phyloP scores from a whole-genome alignment of 2,329 filamentous ascomycete genomes.

The Acrodontium crateriforme region DNA sequence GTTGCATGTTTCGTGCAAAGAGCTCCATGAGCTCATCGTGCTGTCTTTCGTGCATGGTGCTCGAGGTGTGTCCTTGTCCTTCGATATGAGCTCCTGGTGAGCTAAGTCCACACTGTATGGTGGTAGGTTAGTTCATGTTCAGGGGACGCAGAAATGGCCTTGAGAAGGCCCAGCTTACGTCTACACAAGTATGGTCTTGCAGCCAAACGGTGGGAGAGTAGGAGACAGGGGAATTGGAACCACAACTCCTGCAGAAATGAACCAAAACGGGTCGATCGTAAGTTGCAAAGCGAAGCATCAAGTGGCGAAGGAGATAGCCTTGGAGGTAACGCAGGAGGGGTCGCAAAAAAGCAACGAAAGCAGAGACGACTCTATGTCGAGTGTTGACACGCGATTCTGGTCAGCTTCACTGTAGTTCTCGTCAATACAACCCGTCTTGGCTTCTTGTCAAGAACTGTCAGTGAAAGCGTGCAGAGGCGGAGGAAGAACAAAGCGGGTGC shows the following conservation, averaged over 20 bases:
- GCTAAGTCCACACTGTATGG: slow-evolving; percentile 28
- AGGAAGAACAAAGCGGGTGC: too few species aligned
- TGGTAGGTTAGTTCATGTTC: slow-evolving; percentile 10
- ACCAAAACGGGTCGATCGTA: slow-evolving; percentile 16
- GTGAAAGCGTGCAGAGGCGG: too few species aligned
- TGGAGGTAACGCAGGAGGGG: too few species aligned
- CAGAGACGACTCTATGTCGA: too few species aligned
- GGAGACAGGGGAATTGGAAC: slow-evolving; percentile 23
- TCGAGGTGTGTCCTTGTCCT: slow-evolving; percentile 26
- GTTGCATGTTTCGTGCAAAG: slow-evolving; percentile 60
- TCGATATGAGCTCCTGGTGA: slow-evolving; percentile 30
- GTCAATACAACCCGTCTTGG: too few species aligned
- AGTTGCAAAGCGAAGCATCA: slow-evolving; percentile 8
- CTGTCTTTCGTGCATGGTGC: slow-evolving; percentile 23
- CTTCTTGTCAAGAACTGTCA: too few species aligned
- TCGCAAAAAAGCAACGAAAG: too few species aligned
- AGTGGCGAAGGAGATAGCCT: too few species aligned
- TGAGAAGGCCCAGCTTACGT: slow-evolving; percentile 27
- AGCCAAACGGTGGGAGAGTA: slow-evolving; percentile 31
- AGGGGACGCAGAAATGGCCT: slow-evolving; percentile 7
- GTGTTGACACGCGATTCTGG: too few species aligned
- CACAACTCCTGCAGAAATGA: slow-evolving; percentile 18
- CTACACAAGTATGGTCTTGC: slow-evolving; percentile 29
- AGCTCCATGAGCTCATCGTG: slow-evolving; percentile 73
- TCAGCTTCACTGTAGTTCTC: too few species aligned